Evolutionary conservation across 2,329 filamentous ascomycete genomes (phyloP), one percentile per base, ranked within the genome.

Genomic region (Tolypocladium ovalisporum): DNA sequence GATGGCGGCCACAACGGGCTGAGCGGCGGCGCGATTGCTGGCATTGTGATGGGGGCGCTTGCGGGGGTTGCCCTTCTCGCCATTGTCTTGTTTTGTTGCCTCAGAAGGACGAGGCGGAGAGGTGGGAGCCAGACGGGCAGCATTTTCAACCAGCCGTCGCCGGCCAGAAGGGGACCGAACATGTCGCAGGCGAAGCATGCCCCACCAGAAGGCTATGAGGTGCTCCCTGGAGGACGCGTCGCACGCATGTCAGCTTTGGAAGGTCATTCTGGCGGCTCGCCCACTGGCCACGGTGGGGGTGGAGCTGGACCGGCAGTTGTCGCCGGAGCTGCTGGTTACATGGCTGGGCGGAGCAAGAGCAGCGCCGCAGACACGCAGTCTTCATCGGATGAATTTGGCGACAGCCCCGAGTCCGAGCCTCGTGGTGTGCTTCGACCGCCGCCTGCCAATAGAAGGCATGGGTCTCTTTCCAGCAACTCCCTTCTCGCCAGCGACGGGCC

Each of bases 161-260:
- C 89, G 1, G 77, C 80, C n/a, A 75, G 83, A 58, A 78, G 76
- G 63, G 78, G 76, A 0, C 73, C 74, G 0, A 63, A 70, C 9
- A 73, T 76, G 63, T 62, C 71, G 9, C 77, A 79, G 61, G 63
- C 66, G 37, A 68, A 67, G 56, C 63, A 64, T 42, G 67, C 61
- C 52, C 67, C 73, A 2, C 73, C 77, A 3, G 74, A 77, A 62
- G 86, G 83, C 44, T 88, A 89, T 62, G 87, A 90, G 64, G 82
- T 91, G 19, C 79, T 95, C 13, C 89, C 91, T 7, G 92, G 91
- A 49, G 91, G 90, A 35, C 87, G 94, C 60, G 94, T 99, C 59
- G 90, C 94, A 42, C 86, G 94, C 57, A 97, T 99, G 94, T 92
- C 93, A 42, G 94, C 94, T 37, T 74, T 99, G 55, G 93, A 97